Percentiles rank a stretch among this genome's conserved stretches.
Evolutionary conservation across 1,284 basidiomycete genomes (phyloP).

Genomic region (Ustilago bromivora): DNA sequence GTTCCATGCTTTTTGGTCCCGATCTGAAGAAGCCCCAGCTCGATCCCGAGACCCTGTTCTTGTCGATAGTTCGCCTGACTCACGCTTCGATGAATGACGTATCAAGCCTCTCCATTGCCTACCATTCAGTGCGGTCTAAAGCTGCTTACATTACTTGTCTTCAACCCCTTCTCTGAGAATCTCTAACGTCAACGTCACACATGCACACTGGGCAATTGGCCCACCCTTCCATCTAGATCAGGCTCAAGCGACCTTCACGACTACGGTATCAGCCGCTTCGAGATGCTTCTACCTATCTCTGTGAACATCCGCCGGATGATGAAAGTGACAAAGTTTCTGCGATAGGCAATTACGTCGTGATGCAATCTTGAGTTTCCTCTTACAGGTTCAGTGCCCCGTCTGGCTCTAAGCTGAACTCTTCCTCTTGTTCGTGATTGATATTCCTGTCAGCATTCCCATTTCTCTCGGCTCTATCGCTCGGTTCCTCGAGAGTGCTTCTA

Average conservation of each 20-base stretch:
- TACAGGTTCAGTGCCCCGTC: not conserved
- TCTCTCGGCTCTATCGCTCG: conserved; percentile 10
- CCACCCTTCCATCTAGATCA: not conserved
- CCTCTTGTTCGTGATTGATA: not conserved
- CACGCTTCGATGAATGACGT: conserved; percentile 27
- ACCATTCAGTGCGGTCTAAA: not conserved
- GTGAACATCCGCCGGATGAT: conserved; percentile 18
- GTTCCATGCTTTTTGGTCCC: not conserved
- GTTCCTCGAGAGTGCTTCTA: not conserved
- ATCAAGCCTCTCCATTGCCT: not conserved
- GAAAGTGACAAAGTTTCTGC: conserved; percentile 1
- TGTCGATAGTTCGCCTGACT: conserved; percentile 2
- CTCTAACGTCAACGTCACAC: not conserved
- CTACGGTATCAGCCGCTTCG: not conserved
- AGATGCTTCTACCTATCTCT: not conserved
- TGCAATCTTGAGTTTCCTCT: conserved; percentile 11
- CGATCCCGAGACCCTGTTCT: conserved; percentile 30
- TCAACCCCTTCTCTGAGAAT: not conserved
- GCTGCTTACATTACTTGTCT: not conserved
- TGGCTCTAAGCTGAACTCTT: not conserved
- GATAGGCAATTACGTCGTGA: conserved; percentile 38
- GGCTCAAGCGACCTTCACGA: not conserved
- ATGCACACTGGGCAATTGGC: not conserved
- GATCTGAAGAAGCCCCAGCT: conserved; percentile 12
- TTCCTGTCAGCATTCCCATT: not conserved